Evolutionary conservation across 1,139 yeast species (phyloP).

Genomic region (Geotrichum australiense): DNA sequence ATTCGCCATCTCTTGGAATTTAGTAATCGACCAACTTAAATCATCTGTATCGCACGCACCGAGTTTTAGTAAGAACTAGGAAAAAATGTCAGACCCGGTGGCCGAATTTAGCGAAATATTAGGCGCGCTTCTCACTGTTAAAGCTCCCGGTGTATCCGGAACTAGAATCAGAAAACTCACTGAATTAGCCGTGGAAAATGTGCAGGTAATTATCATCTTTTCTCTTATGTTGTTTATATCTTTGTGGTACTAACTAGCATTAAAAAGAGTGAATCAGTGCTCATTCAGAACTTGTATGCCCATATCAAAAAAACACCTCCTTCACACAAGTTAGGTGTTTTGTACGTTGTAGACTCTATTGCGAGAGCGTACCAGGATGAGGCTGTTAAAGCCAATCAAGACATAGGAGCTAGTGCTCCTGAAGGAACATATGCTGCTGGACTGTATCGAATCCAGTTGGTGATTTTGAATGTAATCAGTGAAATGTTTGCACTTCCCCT

Average conservation of each 20-base stretch:
- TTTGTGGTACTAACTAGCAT: constrained; percentile 6
- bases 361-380: constrained; percentile 81
- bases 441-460: constrained; percentile 38
- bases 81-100: constrained; percentile 23
- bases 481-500: constrained; percentile 28
- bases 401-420: constrained; percentile 39
- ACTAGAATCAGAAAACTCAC: constrained; percentile 85
- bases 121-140: constrained; percentile 65
- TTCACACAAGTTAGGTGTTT: constrained; percentile 80
- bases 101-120: constrained; percentile 66
- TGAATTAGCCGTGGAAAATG: constrained; percentile 67
- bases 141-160: constrained; percentile 94
- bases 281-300: constrained; percentile 54
- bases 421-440: constrained; percentile 76
- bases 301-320: constrained; percentile 71
- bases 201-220: constrained; percentile 34
- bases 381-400: constrained; percentile 50
- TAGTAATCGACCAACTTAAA: too few species aligned
- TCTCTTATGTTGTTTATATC: not conserved
- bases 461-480: constrained; percentile 31
- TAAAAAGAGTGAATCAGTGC: constrained; percentile 44
- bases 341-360: constrained; percentile 87
- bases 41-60: too few species aligned
- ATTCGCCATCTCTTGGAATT: too few species aligned
- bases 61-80: too few species aligned